Evolutionary conservation across 495 filamentous ascomycete genomes (phyloP).

Genomic region (Saxophila tyrrhenica): DNA sequence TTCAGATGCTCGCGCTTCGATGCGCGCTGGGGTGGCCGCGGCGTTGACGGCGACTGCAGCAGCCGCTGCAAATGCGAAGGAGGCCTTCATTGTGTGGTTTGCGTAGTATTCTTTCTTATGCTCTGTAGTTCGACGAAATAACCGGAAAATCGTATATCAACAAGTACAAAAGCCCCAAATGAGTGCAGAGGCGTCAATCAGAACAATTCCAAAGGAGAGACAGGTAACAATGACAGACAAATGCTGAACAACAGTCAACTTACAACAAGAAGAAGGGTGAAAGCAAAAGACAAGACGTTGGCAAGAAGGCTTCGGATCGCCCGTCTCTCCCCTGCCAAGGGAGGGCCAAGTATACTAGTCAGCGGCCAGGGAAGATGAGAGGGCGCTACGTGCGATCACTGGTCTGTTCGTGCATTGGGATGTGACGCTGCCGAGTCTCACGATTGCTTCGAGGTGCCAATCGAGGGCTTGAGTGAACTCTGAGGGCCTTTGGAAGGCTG

Average conservation of each 20-base stretch:
- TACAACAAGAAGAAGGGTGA: neutral
- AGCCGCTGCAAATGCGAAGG: conserved; percentile 19
- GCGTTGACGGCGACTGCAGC: conserved; percentile 18
- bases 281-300: neutral
- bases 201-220: neutral
- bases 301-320: neutral
- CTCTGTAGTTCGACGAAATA: too few relatives aligned
- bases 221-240: neutral
- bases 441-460: too few relatives aligned
- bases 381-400: too few relatives aligned
- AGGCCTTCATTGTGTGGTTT: conserved; percentile 30
- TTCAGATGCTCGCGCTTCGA: conserved; percentile 14
- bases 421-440: too few relatives aligned
- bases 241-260: neutral
- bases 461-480: too few relatives aligned
- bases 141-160: too few relatives aligned
- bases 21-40: conserved; percentile 18
- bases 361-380: too few relatives aligned
- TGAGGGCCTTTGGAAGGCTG: too few relatives aligned
- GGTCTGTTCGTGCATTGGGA: too few relatives aligned
- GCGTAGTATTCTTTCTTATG: too few relatives aligned
- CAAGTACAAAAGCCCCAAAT: neutral
- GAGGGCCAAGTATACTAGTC: neutral
- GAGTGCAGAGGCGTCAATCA: neutral
- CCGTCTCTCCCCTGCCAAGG: neutral